A percentile compares a stretch with the other conserved stretches of the same genome.
phyloP scores from a whole-genome alignment of 164 flowering plant genomes.

The Stephania yunnanensis region DNA sequence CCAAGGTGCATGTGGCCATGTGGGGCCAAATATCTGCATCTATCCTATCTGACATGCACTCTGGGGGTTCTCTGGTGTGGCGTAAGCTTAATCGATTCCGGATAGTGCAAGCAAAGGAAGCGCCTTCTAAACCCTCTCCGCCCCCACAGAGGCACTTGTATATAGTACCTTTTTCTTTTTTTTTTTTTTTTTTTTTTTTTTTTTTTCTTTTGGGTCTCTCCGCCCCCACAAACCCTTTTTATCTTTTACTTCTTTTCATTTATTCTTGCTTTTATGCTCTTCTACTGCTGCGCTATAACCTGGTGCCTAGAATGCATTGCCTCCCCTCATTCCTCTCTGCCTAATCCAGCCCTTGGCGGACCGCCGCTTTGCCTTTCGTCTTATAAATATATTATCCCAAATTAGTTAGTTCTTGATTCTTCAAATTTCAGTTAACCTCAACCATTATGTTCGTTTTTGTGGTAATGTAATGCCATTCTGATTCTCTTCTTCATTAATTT shows the following conservation, averaged over 20 bases:
- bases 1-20: neutral
- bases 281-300: constrained; percentile 35
- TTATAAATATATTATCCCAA: neutral
- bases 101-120: constrained; percentile 82
- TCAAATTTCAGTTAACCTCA: too few species aligned
- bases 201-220: constrained; percentile 15
- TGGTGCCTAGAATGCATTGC: constrained; percentile 26
- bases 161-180: constrained; percentile 23
- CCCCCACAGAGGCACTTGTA: constrained; percentile 31
- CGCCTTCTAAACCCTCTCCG: neutral
- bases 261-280: neutral
- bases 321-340: constrained; percentile 8
- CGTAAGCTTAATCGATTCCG: constrained; percentile 82
- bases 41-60: constrained; percentile 47
- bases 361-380: constrained; percentile 3
- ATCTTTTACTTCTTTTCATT: neutral
- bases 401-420: too few species aligned
- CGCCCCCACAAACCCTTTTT: constrained; percentile 2
- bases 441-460: neutral
- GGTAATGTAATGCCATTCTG: neutral
- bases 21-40: constrained; percentile 20
- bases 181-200: constrained; percentile 17
- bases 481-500: too few species aligned
- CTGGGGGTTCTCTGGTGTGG: constrained; percentile 41
- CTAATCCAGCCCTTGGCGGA: constrained; percentile 1